Evolutionary conservation across 306 rosid genomes (phyloP).

Genomic region (Vigna hirtella): DNA sequence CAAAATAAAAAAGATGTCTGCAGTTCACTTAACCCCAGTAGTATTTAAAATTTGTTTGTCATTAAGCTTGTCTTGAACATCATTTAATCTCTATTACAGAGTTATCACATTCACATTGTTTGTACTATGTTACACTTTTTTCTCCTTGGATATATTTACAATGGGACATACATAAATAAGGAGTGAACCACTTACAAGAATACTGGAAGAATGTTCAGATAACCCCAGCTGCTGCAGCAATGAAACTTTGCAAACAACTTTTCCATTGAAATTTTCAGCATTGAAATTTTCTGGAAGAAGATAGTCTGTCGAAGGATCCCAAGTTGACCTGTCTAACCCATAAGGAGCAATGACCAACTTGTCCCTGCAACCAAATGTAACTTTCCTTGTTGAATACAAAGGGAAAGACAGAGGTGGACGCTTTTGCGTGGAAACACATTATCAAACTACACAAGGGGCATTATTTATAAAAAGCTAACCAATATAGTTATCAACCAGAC

Average conservation of each 20-base stretch:
- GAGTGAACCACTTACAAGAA: slow-evolving; percentile 59
- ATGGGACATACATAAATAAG: slow-evolving; percentile 18
- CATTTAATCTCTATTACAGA: neutral
- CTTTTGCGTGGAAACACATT: slow-evolving; percentile 24
- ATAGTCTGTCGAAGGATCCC: slow-evolving; percentile 84
- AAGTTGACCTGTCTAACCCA: slow-evolving; percentile 73
- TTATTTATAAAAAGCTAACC: slow-evolving; percentile 1
- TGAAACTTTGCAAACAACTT: slow-evolving; percentile 71
- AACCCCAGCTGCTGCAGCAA: slow-evolving; percentile 68
- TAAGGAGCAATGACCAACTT: slow-evolving; percentile 71
- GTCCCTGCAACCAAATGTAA: slow-evolving; percentile 62
- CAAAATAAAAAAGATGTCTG: slow-evolving; percentile 5
- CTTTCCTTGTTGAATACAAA: slow-evolving; percentile 34
- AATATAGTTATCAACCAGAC: slow-evolving; percentile 31
- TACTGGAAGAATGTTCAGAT: slow-evolving; percentile 57
- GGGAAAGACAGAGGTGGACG: slow-evolving; percentile 8
- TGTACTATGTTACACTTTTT: neutral
- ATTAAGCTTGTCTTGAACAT: neutral
- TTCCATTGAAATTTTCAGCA: slow-evolving; percentile 73
- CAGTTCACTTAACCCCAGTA: neutral
- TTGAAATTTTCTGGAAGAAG: slow-evolving; percentile 72
- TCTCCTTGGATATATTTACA: neutral
- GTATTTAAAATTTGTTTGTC: neutral
- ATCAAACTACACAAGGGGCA: slow-evolving; percentile 25
- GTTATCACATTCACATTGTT: neutral